Conservation (phyloP, 805 yeast genomes). For the Hermanozyma aechmeae region DNA sequence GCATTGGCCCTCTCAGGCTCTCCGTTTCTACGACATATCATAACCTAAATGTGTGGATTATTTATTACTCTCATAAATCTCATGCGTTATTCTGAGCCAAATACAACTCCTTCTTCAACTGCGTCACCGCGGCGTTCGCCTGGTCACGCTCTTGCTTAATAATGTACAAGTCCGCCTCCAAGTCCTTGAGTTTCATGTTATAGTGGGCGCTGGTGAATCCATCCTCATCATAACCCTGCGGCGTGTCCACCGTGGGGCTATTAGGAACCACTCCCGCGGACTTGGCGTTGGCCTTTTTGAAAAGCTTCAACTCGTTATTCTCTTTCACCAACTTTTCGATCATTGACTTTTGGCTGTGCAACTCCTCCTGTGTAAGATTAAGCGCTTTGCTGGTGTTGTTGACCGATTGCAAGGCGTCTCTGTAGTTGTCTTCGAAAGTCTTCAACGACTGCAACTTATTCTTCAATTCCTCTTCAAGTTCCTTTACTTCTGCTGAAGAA, state of each 20-base stretch:
- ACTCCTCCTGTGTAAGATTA: conserved; percentile 62
- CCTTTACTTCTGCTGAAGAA: conserved; percentile 24
- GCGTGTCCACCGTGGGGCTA: conserved; percentile 3
- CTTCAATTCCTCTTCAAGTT: conserved; percentile 20
- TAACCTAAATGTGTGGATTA: too few species aligned
- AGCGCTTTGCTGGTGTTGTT: conserved; percentile 70
- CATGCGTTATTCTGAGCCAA: conserved; percentile 10
- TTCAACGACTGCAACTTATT: conserved; percentile 20
- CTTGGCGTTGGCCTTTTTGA: conserved; percentile 29
- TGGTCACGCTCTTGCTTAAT: conserved; percentile 79
- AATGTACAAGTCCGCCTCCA: conserved; percentile 77
- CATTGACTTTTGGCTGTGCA: conserved; percentile 47
- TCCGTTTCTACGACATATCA: too few species aligned
- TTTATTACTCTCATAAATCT: too few species aligned
- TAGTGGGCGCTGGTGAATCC: conserved; percentile 43
- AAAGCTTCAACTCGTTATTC: conserved; percentile 58
- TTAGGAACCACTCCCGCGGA: conserved; percentile 20
- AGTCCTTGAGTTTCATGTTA: conserved; percentile 67
- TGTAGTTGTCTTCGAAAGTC: conserved; percentile 54
- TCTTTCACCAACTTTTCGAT: conserved; percentile 53
- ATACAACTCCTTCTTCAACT: conserved; percentile 50
- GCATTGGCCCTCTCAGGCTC: too few species aligned
- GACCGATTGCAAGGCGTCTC: conserved; percentile 61
- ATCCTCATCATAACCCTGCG: conserved; percentile 17
- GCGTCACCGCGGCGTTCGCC: conserved; percentile 50